Base-by-base conservation (phyloP, 106 monocot species). In the Xerophyta viscosa region DNA sequence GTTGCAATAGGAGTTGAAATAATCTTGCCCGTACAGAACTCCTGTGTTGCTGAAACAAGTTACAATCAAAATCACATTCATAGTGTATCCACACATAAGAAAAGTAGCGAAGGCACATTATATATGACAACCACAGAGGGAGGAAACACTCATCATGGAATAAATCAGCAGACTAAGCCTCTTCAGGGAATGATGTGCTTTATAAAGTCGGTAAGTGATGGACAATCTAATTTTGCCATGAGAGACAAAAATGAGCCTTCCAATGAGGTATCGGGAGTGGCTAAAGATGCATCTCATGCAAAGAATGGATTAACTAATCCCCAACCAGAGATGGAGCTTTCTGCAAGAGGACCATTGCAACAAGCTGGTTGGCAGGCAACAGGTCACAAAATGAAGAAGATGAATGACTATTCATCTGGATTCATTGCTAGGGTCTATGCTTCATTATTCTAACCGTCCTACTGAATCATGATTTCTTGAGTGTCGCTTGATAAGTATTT, bases 341-440 rank as follows among this genome's bases (percentile, higher is more conserved):
- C 74, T 56, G 53, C 74, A 54, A 79, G 31, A 39, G 64, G 65
- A 58, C 53, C 67, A 63, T 63, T 61, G 8, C 14, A 60, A 6
- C 13, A 52, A n/a, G 52, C 28, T 19, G 12, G 52, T 29, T 12
- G n/a, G n/a, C 14, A 52, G 1, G 11, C 48, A 65, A 30, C 62
- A 65, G 11, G 48, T 70, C 24, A 74, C 67, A 64, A 58, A 71
- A 48, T 77, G 56, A 50, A 52, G 75, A 64, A 42, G 69, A 14
- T 72, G 80, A 45, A 76, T 79, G 87, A 87, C 46, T 42, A 74
- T 68, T 58, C 71, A 47, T 93, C 93, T 61, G 87, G n/a, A n/a
- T n/a, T n/a, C n/a, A n/a, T n/a, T n/a, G n/a, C n/a, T n/a, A n/a
- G n/a, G n/a, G n/a, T n/a, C n/a, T n/a, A n/a, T n/a, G n/a, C n/a